Evolutionary conservation across 2,329 filamentous ascomycete genomes (phyloP).

Genomic region (Xylariomycetidae sp.): DNA sequence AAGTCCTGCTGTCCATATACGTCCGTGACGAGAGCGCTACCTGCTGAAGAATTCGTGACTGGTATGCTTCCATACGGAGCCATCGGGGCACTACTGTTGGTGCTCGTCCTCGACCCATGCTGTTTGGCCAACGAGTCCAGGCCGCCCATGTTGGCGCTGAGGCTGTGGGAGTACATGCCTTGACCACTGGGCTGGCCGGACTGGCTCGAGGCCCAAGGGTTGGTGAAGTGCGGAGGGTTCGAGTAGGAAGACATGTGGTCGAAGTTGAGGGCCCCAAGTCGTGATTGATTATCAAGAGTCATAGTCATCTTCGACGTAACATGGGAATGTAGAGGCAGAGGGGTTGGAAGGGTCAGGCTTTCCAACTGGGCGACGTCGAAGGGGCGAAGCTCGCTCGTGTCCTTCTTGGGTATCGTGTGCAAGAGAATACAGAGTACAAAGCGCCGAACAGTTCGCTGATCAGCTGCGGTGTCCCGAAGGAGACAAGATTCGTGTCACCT

Average conservation of each 20-base stretch:
- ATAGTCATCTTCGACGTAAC: slow-evolving; percentile 71
- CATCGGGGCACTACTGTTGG: slow-evolving; percentile 57
- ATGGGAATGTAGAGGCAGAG: slow-evolving; percentile 12
- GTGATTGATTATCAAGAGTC: slow-evolving; percentile 88
- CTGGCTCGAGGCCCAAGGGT: slow-evolving; percentile 73
- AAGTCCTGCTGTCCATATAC: slow-evolving; percentile 60
- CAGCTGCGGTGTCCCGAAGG: slow-evolving; percentile 44
- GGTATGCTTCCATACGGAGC: slow-evolving; percentile 69
- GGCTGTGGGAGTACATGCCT: slow-evolving; percentile 58
- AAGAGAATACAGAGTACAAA: slow-evolving; percentile 15
- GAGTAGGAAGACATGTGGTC: slow-evolving; percentile 70
- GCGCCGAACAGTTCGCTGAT: slow-evolving; percentile 41
- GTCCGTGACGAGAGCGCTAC: slow-evolving; percentile 58
- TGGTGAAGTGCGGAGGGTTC: slow-evolving; percentile 74
- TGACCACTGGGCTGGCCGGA: slow-evolving; percentile 49
- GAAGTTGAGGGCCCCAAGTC: slow-evolving; percentile 74
- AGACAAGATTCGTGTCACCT: slow-evolving; percentile 40
- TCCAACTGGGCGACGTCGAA: slow-evolving; percentile 12
- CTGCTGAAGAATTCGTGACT: slow-evolving; percentile 69
- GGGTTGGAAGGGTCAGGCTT: slow-evolving; percentile 21
- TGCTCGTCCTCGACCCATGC: slow-evolving; percentile 52
- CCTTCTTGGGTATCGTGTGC: slow-evolving; percentile 10
- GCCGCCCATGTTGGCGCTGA: slow-evolving; percentile 54
- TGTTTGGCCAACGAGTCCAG: slow-evolving; percentile 55
- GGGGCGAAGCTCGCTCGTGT: slow-evolving; percentile 7